These are phyloP conservation scores for Colletotrichum musicola DNA, from an alignment of 2,329 filamentous ascomycete genomes.

Conservation along the genomic window DNA sequence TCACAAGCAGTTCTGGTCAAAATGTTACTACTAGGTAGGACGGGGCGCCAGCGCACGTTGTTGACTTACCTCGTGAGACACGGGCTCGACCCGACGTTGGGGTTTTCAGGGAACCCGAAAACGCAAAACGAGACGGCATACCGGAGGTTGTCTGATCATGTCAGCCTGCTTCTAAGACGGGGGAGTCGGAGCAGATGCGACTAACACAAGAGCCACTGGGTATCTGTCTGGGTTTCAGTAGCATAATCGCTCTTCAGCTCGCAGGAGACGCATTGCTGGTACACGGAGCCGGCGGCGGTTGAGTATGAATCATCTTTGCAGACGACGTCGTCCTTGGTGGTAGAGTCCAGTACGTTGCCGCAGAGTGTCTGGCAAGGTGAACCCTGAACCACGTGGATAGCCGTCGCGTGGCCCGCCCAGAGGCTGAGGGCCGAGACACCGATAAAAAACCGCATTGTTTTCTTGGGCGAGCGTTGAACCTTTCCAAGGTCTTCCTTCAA, in stretches of 20 bases:
- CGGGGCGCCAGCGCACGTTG: not conserved
- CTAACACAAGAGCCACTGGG: slow-evolving; percentile 68
- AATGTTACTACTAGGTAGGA: not conserved
- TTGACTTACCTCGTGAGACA: slow-evolving; percentile 64
- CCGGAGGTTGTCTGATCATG: slow-evolving; percentile 66
- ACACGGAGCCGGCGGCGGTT: slow-evolving; percentile 60
- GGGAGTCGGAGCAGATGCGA: slow-evolving; percentile 27
- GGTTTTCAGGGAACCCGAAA: slow-evolving; percentile 61
- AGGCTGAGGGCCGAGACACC: slow-evolving; percentile 41
- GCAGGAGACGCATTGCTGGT: slow-evolving; percentile 65
- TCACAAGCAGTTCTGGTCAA: slow-evolving; percentile 68
- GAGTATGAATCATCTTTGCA: slow-evolving; percentile 59
- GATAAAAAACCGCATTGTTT: too few relatives aligned
- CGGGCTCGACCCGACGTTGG: slow-evolving; percentile 56
- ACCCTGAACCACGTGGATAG: slow-evolving; percentile 57
- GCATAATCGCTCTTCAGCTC: slow-evolving; percentile 63
- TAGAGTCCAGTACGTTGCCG: slow-evolving; percentile 65
- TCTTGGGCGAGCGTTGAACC: too few relatives aligned
- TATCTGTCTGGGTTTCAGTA: slow-evolving; percentile 61
- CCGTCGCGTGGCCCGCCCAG: slow-evolving; percentile 42
- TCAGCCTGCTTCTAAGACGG: not conserved
- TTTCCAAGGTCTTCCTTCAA: too few relatives aligned
- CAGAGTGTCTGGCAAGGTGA: slow-evolving; percentile 66
- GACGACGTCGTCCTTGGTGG: slow-evolving; percentile 60
- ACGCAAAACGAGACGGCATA: slow-evolving; percentile 68